Evolutionary conservation across 345 rosid genomes (phyloP), one percentile per base, ranked within the genome.

Genomic region (Camelina hispida): DNA sequence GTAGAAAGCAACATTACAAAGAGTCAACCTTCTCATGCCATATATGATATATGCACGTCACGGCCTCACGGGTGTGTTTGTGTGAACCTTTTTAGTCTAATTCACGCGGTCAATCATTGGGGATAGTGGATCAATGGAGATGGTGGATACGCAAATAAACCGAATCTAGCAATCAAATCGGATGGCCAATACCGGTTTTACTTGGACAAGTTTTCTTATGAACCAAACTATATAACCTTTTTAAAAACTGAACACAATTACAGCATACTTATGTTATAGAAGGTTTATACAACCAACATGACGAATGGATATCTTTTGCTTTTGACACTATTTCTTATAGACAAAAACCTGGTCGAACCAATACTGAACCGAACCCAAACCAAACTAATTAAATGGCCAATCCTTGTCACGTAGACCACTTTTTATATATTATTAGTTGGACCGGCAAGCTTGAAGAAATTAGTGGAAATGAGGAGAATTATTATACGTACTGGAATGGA

Each of bases 11-110:
- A 48, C 22, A 13, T 23, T 23, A 34, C 14, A 14, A 18, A 38
- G 14, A 67, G 73, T 75, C 78, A 75, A 38, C 62, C 73, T 57
- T 74, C 52, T 66, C 37, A 48, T 58, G 67, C 67, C 48, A 28
- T 28, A 28, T 28, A 28, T 10, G 14, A 5, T 28, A 15, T 28
- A 20, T 18, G 9, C 23, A 54, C 38, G 56, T 73, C 65, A 34
- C 16, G 38, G 25, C 30, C 30, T 28, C 30, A 28, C 30, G 30
- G 30, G 30, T 28, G 30, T 4, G 9, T 34, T 34, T 34, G 44
- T 18, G 54, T 64, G 12, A 44, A 53, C 63, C 22, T 53, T 52
- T 52, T 73, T 56, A 20, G 16, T 40, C 43, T 54, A 61, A 43
- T 53, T 65, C 66, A 57, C 30, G 66, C 62, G 16, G 66, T 38